Percentiles rank a stretch among this genome's conserved stretches.
Conservation (phyloP, 2,329 filamentous ascomycete species). For the Colletotrichum endophyticum region DNA sequence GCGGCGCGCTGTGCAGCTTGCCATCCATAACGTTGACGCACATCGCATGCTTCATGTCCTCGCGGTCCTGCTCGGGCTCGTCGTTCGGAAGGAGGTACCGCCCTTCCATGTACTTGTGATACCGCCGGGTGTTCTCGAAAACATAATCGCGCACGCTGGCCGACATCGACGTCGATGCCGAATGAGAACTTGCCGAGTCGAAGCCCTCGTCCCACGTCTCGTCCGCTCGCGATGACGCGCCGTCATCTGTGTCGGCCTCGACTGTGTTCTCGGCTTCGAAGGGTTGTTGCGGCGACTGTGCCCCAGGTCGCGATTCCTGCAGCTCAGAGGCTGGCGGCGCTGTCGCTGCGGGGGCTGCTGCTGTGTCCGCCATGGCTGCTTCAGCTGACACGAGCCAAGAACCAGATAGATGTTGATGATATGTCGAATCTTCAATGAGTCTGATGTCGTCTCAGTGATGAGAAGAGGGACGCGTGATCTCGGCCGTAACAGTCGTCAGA, state of each 20-base stretch:
- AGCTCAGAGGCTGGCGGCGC: not conserved
- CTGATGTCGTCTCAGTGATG: not conserved
- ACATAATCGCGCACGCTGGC: constrained; percentile 16
- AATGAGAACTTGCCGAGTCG: not conserved
- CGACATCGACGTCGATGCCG: constrained; percentile 12
- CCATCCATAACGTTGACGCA: constrained; percentile 39
- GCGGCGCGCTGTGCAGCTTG: constrained; percentile 36
- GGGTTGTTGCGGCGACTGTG: not conserved
- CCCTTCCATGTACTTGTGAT: constrained; percentile 45
- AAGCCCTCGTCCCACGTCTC: constrained; percentile 5
- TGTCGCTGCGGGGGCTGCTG: not conserved
- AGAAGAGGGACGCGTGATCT: not conserved
- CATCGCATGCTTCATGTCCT: constrained; percentile 20
- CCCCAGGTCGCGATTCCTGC: not conserved
- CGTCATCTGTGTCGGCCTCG: constrained; percentile 2
- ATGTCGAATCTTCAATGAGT: not conserved
- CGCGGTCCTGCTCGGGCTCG: constrained; percentile 27
- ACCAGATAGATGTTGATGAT: fast-evolving
- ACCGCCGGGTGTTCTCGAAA: constrained; percentile 44
- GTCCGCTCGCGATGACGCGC: not conserved
- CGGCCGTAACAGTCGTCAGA: not conserved
- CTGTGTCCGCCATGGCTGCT: not conserved
- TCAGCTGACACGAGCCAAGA: not conserved
- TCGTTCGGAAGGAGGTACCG: constrained; percentile 45
- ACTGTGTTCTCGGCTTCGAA: constrained; percentile 5